Conservation (phyloP, 2,329 filamentous ascomycete genomes). For the Blastomyces parvus region DNA sequence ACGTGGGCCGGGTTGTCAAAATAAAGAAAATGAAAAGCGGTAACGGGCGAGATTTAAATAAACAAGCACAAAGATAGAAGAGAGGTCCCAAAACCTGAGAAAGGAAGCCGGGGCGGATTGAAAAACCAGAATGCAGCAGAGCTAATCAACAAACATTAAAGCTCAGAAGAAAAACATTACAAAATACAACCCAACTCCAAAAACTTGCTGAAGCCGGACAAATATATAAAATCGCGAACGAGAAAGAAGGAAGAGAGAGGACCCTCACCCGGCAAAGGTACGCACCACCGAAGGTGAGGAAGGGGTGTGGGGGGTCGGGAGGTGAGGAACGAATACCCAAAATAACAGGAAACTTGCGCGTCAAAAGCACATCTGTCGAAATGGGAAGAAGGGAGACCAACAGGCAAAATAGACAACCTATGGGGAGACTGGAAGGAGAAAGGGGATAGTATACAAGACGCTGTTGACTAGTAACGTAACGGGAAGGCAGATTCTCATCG, state of each 20-base stretch:
- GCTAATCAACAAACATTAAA: neutral
- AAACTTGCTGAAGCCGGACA: neutral
- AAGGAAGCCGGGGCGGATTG: slow-evolving; percentile 5
- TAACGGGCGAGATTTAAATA: neutral
- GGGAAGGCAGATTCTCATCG: neutral
- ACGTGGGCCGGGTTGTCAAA: slow-evolving; percentile 9
- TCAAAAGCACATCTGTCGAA: neutral
- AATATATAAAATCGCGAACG: neutral
- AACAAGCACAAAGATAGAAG: neutral
- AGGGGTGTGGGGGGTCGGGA: neutral
- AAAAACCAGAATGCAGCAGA: neutral
- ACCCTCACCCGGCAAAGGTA: neutral
- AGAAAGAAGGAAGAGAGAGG: neutral
- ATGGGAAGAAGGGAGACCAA: neutral
- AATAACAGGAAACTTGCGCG: neutral
- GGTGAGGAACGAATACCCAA: neutral
- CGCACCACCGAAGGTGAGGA: neutral
- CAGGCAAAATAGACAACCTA: neutral
- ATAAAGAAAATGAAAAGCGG: neutral
- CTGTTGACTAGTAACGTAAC: neutral
- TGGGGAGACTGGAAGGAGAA: neutral
- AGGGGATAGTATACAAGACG: slow-evolving; percentile 1
- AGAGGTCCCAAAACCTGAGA: slow-evolving; percentile 4
- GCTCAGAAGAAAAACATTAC: neutral
- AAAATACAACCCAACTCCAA: slow-evolving; percentile 3